Base-by-base conservation (phyloP, 345 rosid species). In the Populus euphratica region DNA sequence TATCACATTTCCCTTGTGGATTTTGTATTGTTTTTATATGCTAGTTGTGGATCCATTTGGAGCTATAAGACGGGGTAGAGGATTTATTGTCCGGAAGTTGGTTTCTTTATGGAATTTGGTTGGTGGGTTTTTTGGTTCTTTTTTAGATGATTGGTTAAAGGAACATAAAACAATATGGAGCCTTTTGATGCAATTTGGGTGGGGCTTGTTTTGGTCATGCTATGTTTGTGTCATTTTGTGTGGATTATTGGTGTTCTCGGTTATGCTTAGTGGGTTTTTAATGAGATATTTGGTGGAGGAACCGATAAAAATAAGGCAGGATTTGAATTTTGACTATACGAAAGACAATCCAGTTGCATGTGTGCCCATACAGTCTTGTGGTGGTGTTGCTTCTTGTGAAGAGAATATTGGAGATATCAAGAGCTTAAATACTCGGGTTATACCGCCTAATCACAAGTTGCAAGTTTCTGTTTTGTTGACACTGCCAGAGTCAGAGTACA, bases 401-500 rank as follows among this genome's bases (percentile, higher is more conserved):
- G 92, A 86, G 61, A 85, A 86, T 74, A 76, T 74, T 64, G 87
- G 84, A 27, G 49, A 79, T 76, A 14, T 41, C 73, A 77, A 33
- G 72, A 82, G 71, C 49, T 73, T 70, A 14, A 69, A 76, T 70
- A 43, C 70, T 0, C 81, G 86, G 54, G 73, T 85, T 77, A 79
- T 88, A 73, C 91, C 87, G 14, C 50, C 72, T 31, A 70, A 73
- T 82, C 89, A 91, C 64, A 76, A 83, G 76, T 70, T 91, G 78
- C 84, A 80, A 81, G 88, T 82, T 33, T 73, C 79, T 1, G 85
- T 91, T 70, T 73, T 78, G 14, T 79, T 89, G 85, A 85, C 87
- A 21, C 72, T 96, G 81, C 99, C 99, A 0, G 98, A 93, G 85
- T 96, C 97, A 0, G 86, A 77, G 39, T 93, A 95, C 73, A 95